Conservation (phyloP, 163 green algal genomes). For the Smithsoniella earleae region DNA sequence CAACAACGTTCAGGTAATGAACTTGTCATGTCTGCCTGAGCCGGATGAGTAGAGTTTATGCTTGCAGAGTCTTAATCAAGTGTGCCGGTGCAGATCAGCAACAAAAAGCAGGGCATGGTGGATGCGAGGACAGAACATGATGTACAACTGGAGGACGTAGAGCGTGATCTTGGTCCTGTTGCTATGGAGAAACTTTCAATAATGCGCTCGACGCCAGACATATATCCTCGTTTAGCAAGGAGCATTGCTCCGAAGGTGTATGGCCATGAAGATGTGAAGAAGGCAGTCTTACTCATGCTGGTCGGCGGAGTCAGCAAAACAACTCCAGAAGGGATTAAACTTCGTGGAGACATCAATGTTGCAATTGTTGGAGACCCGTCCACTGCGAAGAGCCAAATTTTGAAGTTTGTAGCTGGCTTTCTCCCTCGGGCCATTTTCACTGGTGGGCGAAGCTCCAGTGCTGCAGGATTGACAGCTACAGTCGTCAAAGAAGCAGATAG, state of each 20-base stretch:
- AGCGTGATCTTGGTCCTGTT: background rate
- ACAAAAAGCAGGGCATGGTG: conserved; percentile 52
- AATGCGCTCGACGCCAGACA: conserved; percentile 54
- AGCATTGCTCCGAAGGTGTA: conserved; percentile 82
- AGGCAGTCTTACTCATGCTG: conserved; percentile 93
- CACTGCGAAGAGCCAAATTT: conserved; percentile 92
- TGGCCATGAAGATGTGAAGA: conserved; percentile 85
- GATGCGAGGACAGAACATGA: conserved; percentile 76
- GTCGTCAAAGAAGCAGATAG: conserved; percentile 92
- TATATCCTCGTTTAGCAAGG: conserved; percentile 69
- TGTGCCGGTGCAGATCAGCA: conserved; percentile 31
- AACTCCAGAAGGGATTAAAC: conserved; percentile 77
- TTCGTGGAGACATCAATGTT: conserved; percentile 98
- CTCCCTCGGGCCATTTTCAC: conserved; percentile 94
- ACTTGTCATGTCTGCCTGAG: no score
- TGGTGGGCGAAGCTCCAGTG: conserved; percentile 84
- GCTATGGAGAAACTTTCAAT: conserved; percentile 43
- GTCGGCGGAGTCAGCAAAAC: conserved; percentile 91
- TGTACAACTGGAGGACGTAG: conserved; percentile 52
- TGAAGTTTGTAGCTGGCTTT: conserved; percentile 94
- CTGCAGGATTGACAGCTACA: conserved; percentile 91
- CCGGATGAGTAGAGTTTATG: no score
- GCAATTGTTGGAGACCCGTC: conserved; percentile 92
- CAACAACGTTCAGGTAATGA: conserved; percentile 55
- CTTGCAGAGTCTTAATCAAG: no score